Base-by-base conservation (phyloP, 2,329 filamentous ascomycete genomes). In the Periconia sp. region DNA sequence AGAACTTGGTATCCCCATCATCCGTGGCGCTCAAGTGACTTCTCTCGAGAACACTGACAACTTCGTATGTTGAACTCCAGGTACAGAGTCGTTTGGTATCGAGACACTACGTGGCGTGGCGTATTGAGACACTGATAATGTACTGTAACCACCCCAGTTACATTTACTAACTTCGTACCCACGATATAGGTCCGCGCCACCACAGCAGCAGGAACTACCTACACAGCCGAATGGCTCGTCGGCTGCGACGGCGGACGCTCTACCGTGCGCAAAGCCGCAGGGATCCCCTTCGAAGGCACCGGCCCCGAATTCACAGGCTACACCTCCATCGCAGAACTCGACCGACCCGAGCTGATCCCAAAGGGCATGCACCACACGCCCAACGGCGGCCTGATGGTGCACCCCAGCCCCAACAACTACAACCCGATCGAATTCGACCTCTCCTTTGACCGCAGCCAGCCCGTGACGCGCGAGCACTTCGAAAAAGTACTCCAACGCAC, bases 181-280 rank as follows among this genome's bases (percentile, higher is more conserved):
- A n/a, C n/a, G n/a, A n/a, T n/a, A n/a, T n/a, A n/a, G n/a, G n/a
- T 47, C 45, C n/a, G 15, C 6, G 23, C 31, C 13, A 20, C 11
- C 7, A 47, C 45, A 23, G 6, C 11, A 2, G 2, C 14, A 10
- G 23, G n/a, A 15, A 47, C 27, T 44, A 30, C 2, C 2, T 45
- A 53, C 17, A 18, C 19, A n/a, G 50, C 49, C 15, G 20, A 14
- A 13, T 49, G 45, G n/a, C 46, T 58, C 9, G 50, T 54, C 27
- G 56, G 46, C 30, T 45, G 45, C 17, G 56, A 58, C 18, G 56
- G 56, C 1, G 50, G 50, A 6, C 40, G 17, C 23, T 47, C 45
- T 44, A 23, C 47, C 6, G 45, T 58, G 17, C 50, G 56, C 14
- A 50, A 42, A 10, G 37, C 33, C 23, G 15, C 47, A 1, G 49